Conservation (phyloP, 306 rosid species). For the Quercus suber region DNA sequence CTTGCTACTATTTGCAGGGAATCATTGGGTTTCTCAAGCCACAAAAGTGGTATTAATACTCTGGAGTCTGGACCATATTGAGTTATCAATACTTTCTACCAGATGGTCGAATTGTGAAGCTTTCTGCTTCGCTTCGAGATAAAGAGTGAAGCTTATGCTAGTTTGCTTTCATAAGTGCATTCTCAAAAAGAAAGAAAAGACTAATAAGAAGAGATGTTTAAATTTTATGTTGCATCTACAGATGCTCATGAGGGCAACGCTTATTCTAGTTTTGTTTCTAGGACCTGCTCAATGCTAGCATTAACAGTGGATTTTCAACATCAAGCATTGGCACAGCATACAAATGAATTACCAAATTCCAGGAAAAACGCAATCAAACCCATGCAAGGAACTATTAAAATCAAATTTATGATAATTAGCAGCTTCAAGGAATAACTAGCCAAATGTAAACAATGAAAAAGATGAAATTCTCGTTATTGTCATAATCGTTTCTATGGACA, state of each 20-base stretch:
- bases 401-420: not conserved
- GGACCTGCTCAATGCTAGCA: no score
- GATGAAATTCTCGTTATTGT: not conserved
- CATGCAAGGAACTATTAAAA: not conserved
- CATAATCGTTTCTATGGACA: not conserved
- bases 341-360: not conserved
- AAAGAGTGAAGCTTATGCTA: not conserved
- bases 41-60: no score
- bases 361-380: not conserved
- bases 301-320: not conserved
- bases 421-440: not conserved
- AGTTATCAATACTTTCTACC: not conserved
- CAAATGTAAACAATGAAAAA: not conserved
- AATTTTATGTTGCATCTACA: not conserved
- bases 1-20: no score
- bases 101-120: not conserved
- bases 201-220: no score
- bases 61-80: no score
- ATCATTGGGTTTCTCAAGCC: no score
- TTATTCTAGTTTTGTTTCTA: no score
- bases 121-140: not conserved
- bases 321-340: not conserved
- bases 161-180: not conserved
- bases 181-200: no score
- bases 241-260: not conserved